phyloP scores from a whole-genome alignment of 2,329 filamentous ascomycete genomes.

The Epichloe aotearoae region DNA sequence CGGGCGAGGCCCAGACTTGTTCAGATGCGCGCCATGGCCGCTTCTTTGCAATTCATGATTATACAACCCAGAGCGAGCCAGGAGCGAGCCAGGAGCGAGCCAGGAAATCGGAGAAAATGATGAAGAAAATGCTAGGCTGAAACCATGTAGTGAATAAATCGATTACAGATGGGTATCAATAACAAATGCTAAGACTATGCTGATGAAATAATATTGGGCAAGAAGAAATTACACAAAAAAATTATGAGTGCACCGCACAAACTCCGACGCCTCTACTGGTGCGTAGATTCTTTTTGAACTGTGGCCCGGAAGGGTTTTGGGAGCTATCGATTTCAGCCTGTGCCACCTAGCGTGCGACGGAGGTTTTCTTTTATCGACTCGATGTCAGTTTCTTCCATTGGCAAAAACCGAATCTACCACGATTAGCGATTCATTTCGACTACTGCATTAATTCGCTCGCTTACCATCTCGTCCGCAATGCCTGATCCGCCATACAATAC shows the following conservation, averaged over 20 bases:
- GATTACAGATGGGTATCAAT: slow-evolving; percentile 2
- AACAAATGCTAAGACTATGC: slow-evolving; percentile 1
- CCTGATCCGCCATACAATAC: slow-evolving; percentile 59
- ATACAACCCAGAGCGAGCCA: too few species aligned
- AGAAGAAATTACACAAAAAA: background rate
- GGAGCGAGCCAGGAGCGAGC: background rate
- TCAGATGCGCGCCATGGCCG: background rate
- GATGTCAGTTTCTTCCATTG: slow-evolving; percentile 46
- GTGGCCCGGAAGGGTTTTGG: background rate
- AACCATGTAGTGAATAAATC: background rate
- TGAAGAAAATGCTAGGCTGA: background rate
- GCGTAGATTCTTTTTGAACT: too few species aligned
- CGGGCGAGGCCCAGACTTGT: background rate
- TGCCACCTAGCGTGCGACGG: slow-evolving; percentile 32
- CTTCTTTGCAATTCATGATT: background rate
- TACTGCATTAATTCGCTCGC: slow-evolving; percentile 12
- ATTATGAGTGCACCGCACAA: background rate
- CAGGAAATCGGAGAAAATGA: background rate
- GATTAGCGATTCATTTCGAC: slow-evolving; percentile 8
- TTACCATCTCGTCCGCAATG: slow-evolving; percentile 58
- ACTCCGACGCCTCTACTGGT: too few species aligned
- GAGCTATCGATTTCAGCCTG: slow-evolving; percentile 9
- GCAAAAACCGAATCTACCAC: slow-evolving; percentile 50
- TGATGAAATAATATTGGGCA: background rate
- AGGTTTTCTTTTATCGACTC: slow-evolving; percentile 46